Percentiles rank a stretch among this genome's conserved stretches.
phyloP scores from a whole-genome alignment of 148 eudicot species.

The Silene latifolia region DNA sequence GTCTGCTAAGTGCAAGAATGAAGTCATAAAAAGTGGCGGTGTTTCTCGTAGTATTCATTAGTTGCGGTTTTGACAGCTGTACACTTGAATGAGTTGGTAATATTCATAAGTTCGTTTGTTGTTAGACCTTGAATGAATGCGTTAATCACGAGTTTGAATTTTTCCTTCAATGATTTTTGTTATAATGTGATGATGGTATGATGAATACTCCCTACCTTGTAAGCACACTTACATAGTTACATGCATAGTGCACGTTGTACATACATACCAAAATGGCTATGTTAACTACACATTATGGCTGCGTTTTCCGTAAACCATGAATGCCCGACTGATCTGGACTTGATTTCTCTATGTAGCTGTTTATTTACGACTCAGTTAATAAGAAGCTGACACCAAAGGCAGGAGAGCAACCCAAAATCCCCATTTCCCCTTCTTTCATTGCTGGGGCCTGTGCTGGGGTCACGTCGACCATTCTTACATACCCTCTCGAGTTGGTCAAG shows the following conservation, averaged over 20 bases:
- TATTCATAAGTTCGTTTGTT: neutral
- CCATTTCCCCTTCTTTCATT: constrained; percentile 76
- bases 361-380: constrained; percentile 84
- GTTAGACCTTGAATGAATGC: neutral
- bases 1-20: too few relatives aligned
- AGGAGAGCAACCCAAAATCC: constrained; percentile 67
- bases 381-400: constrained; percentile 65
- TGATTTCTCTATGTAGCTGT: constrained; percentile 45
- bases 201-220: neutral
- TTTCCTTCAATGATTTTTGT: too few relatives aligned
- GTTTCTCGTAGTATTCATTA: too few relatives aligned
- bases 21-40: neutral
- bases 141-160: neutral
- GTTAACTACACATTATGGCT: too few relatives aligned
- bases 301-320: neutral
- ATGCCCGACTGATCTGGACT: neutral
- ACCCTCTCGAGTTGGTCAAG: constrained; percentile 96
- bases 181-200: too few relatives aligned
- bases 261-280: too few relatives aligned
- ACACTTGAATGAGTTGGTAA: too few relatives aligned
- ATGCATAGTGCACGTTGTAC: too few relatives aligned
- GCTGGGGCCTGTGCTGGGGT: constrained; percentile 99
- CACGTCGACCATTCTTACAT: constrained; percentile 73
- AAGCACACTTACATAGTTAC: neutral
- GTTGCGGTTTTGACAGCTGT: too few relatives aligned